Evolutionary conservation across 148 eudicot genomes (phyloP), one percentile per base, ranked within the genome.

Genomic region (Rhododendron henanense): DNA sequence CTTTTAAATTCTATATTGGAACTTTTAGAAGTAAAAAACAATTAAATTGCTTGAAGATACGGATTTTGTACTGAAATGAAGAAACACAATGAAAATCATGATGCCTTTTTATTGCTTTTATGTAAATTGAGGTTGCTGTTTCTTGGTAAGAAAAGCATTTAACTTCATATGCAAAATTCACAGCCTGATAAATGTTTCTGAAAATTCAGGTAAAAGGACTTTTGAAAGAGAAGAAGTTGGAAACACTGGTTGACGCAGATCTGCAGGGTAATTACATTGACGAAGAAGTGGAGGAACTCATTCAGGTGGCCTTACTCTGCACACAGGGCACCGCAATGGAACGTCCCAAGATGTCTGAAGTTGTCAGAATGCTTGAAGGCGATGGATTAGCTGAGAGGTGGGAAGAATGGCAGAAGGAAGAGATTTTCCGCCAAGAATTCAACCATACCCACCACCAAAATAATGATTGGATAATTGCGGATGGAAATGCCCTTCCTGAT

Each of bases 401-500:
- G 95, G 92, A 91, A 78, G 93, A 91, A 85, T 91, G 95, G 95
- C 92, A 90, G 82, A 90, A 88, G 84, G 92, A 89, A 3, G 93
- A 93, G 69, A 83, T 88, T 69, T 84, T 91, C 82, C 89, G 87
- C 19, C 91, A 88, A 87, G 91, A 90, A 41, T 86, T 79, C 65
- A 88, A 82, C 86, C 84, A 83, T 59, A 28, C 81, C 45, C 84
- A 87, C 80, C 82, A 88, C 63, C 92, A 87, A 28, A 78, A 90
- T 84, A 81, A 88, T 77, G 90, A 84, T 39, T 90, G 92, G 93
- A 88, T 91, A 13, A 48, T 86, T 41, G 50, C 73, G 4, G 69
- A 81, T 0, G 59, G 37, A 4, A 48, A 88, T 85, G 87, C 87
- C 77, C 33, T 33, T 87, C 83, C 53, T 80, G 93, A 93, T 84